Base-by-base conservation (phyloP, 2,329 filamentous ascomycete genomes). In the Fusarium incarnatum region DNA sequence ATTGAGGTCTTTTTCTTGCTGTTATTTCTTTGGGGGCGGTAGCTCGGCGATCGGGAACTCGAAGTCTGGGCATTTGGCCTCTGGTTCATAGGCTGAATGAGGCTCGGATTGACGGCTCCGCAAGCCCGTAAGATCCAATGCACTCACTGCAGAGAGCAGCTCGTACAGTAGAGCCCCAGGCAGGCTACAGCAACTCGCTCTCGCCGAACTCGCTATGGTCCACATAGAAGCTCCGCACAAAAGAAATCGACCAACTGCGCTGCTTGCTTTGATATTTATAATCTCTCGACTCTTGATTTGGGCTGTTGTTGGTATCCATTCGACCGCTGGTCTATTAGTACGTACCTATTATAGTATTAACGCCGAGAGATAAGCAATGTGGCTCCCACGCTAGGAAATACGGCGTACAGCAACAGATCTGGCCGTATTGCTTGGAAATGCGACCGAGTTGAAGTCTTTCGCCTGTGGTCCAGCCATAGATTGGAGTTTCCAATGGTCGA, bases 231-330 rank as follows among this genome's bases (percentile, higher is more conserved):
- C 72, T 75, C 73, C 73, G 73, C 71, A 58, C 48, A 40, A 56
- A 56, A 37, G 34, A 37, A 37, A 11, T 62, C 73, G 49, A 34
- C 32, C 49, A 52, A 52, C 32, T 52, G 49, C 49, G 71, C 60
- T 68, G 61, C 64, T 67, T 64, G 60, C 66, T 65, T 70, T 67
- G 59, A 64, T 77, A 75, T 74, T 77, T 77, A 77, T 77, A 77
- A 77, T 74, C 60, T 64, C 52, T 67, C 66, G 54, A 70, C 60
- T 50, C 45, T 74, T 73, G 62, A 70, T 72, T 73, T 73, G 73
- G 55, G 67, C 63, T 67, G 59, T 42, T 64, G 45, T 70, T 42
- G 48, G 45, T 47, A 63, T 66, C 63, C 64, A 59, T 71, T 65
- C 59, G 60, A 56, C 61, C 70, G 58, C 60, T 54, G 61, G 53